Evolutionary conservation across 495 filamentous ascomycete genomes (phyloP).

Genomic region (Penicillium canariense): DNA sequence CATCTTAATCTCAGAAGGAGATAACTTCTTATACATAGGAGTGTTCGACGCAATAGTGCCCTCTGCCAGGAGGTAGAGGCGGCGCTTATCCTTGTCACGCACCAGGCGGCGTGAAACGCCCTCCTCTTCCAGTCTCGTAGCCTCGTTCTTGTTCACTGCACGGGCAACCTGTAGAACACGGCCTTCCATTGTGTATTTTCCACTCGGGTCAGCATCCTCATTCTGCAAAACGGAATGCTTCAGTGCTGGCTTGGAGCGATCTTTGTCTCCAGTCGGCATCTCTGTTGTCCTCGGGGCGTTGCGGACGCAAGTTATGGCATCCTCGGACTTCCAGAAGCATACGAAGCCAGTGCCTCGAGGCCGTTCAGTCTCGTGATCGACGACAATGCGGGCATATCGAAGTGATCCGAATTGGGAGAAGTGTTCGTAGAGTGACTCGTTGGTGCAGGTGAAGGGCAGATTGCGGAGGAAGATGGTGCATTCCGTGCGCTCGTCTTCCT

Average conservation of each 20-base stretch:
- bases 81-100: conserved; percentile 85
- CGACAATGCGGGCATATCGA: conserved; percentile 84
- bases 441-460: conserved; percentile 79
- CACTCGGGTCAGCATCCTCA: conserved; percentile 69
- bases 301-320: conserved; percentile 69
- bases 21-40: conserved; percentile 68
- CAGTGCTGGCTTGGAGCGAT: conserved; percentile 39
- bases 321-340: conserved; percentile 76
- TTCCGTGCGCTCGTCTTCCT: conserved; percentile 54
- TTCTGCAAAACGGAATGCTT: conserved; percentile 83
- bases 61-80: conserved; percentile 84
- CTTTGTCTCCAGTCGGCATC: conserved; percentile 31
- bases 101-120: conserved; percentile 60
- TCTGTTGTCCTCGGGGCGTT: conserved; percentile 61
- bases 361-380: conserved; percentile 77
- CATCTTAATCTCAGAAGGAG: conserved; percentile 79
- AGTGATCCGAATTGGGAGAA: conserved; percentile 81
- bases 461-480: conserved; percentile 92
- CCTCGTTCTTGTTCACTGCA: conserved; percentile 79
- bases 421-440: conserved; percentile 75
- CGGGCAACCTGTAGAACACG: conserved; percentile 79
- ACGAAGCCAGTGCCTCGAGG: conserved; percentile 94
- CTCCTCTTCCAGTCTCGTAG: conserved; percentile 67
- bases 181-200: conserved; percentile 85
- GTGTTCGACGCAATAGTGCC: conserved; percentile 73